phyloP scores from a whole-genome alignment of 176 grass and related monocot species.

The Melocanna baccifera region DNA sequence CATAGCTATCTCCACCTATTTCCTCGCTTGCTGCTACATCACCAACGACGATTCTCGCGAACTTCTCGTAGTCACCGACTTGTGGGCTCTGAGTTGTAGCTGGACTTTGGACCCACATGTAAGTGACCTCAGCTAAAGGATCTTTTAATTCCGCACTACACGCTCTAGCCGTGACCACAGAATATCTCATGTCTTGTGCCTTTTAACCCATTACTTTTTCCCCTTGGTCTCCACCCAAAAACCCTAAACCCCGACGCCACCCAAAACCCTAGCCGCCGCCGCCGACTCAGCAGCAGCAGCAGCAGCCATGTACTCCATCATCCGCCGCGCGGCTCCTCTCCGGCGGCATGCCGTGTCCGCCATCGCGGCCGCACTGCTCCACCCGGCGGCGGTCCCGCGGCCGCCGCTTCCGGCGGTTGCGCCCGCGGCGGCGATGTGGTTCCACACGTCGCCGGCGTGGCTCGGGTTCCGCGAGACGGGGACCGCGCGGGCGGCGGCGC shows the following conservation, averaged over 20 bases:
- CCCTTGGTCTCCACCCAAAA: background rate
- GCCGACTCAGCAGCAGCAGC: constrained; percentile 14
- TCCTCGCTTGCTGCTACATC: background rate
- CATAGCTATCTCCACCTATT: rapidly evolving
- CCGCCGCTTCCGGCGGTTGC: background rate
- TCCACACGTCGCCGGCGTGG: constrained; percentile 50
- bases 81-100: rapidly evolving
- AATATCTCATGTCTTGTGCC: constrained; percentile 11
- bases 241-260: constrained; percentile 40
- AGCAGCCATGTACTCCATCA: constrained; percentile 45
- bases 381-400: background rate
- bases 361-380: background rate
- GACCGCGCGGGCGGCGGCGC: constrained; percentile 15
- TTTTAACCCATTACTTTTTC: constrained; percentile 23
- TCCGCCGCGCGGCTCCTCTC: constrained; percentile 48
- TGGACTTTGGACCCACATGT: rapidly evolving
- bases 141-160: background rate
- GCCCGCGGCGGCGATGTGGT: constrained; percentile 2
- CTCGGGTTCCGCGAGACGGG: constrained; percentile 58
- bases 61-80: rapidly evolving
- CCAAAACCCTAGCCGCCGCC: constrained; percentile 41
- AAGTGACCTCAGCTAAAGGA: rapidly evolving
- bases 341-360: constrained; percentile 22
- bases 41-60: background rate
- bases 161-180: background rate